Evolutionary conservation across 2,329 filamentous ascomycete genomes (phyloP), one percentile per base, ranked within the genome.

Genomic region (Xylariales sp.): DNA sequence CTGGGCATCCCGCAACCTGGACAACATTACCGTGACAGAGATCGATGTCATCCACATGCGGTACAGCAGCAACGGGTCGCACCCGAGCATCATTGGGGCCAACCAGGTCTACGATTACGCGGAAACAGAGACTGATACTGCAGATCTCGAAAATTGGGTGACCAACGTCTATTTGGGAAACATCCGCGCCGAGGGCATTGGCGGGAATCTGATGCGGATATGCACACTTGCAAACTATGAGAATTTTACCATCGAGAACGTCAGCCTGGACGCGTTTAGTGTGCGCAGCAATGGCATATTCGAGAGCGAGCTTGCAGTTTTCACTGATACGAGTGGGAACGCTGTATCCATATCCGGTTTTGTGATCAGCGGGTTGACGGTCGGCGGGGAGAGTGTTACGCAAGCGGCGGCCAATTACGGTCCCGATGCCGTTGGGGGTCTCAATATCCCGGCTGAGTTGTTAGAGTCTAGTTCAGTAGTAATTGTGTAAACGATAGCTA

Each of bases 1-100:
- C 14, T 62, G 60, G 60, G 44, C 47, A 7, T 41, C 51, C 19
- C 55, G 59, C 2, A 41, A 53, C 31, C 35, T 59, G 11, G 24
- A 23, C 29, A 51, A 50, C 29, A 48, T 60, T 14, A 52, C 50
- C 13, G 47, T 59, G 20, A 42, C 54, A 14, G 42, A 28, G 1
- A 47, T 60, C 13, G 39, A 54, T 13, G 45, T 57, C 13, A 52
- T 59, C 14, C 56, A 59, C 37, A 51, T 47, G 37, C 44, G 45
- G 36, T 52, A 51, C 25, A 47, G 40, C 28, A 46, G 41, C 29
- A 39, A 36, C 34, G 32, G n/a, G 31, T 47, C 24, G 41, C 50
- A 38, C 42, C 49, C 33, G 34, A 43, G 29, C 35, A 49, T 54
- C 29, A 46, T 53, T 13, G 51, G 50, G 4, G 42, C 49, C 7